Evolutionary conservation across 257 asterid genomes (phyloP), one percentile per base, ranked within the genome.

Genomic region (Rehmannia glutinosa): DNA sequence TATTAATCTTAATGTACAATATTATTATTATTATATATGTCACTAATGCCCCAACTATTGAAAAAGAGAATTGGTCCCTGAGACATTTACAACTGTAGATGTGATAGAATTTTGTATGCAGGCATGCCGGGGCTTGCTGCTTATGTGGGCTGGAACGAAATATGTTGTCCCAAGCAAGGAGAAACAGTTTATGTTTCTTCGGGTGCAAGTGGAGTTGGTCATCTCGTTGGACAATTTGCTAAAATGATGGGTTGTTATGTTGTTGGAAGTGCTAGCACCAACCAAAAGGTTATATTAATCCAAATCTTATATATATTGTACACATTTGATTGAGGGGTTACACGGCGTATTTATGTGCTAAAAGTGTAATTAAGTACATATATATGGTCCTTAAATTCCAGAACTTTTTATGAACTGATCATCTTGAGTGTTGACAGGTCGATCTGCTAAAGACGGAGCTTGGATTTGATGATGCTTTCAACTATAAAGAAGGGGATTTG

Each of bases 201-300:
- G 19, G 68, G 56, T 15, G 68, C 68, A 2, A 15, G 56, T 27
- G 68, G 68, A 45, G 68, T 62, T 1, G 68, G 68, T 43, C 68
- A 62, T 62, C 68, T 62, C 4, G 68, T 42, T 2, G 68, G 56
- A 9, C 68, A 62, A 28, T 62, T 62, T 8, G 68, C 68, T 2
- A 62, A 62, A 27, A 43, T 62, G 42, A n/a, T 16, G 56, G 68
- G 68, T 8, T 83, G 88, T 42, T 77, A 77, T 46, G 88, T 83
- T 1, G 80, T 83, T 53, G 88, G 88, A 63, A 80, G 88, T 83
- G 78, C 88, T 8, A 84, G 88, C 58, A 77, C 85, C 27, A 53
- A 65, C 12, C 62, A 83, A 24, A 83, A 83, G 43, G 46, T 49
- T 7, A 10, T 2, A 17, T 41, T 1, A 36, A 62, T 1, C 23